Base-by-base conservation (phyloP, 148 eudicot species). In the Spergularia marina region DNA sequence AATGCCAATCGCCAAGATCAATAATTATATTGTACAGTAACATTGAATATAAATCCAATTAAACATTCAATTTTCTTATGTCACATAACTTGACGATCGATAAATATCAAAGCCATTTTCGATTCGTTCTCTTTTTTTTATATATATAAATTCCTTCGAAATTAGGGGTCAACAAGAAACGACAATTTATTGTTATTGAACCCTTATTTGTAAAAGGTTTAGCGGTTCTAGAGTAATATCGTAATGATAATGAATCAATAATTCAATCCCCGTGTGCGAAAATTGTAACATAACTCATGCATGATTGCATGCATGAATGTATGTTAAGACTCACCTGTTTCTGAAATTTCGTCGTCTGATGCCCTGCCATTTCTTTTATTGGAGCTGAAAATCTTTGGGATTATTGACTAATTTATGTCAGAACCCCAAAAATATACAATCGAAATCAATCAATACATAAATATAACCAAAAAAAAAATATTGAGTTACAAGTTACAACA, bases 321-420 rank as follows among this genome's bases (percentile, higher is more conserved):
- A 60, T 14, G 10, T 11, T 30, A 10, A 10, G 47, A 18, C 65
- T 51, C 56, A 74, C 88, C 93, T 79, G 92, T 70, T 62, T 86
- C 84, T 65, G 64, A 34, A 23, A 40, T 47, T 18, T 85, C 85
- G 12, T 86, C 86, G 13, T 91, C 93, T 34, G 87, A 82, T 53
- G 65, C 78, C 74, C 82, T 82, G 54, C 77, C 65, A 67, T 63
- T 79, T 71, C 62, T 61, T 74, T 63, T 70, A 78, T 87, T 91
- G 25, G 93, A 84, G 66, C 81, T 82, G 71, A 87, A 87, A 47
- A 91, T 81, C 86, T 84, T 91, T 39, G 93, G 97, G 34, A 89
- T 77, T 55, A 86, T 80, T 17, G 91, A 80, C 91, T 88, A 68
- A 20, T 40, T 1, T 6, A 44, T 44, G 49, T 44, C 49, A 44